These are phyloP conservation scores for Aspergillus calidoustus DNA, from an alignment of 2,329 filamentous ascomycete genomes.

Conservation along the genomic window DNA sequence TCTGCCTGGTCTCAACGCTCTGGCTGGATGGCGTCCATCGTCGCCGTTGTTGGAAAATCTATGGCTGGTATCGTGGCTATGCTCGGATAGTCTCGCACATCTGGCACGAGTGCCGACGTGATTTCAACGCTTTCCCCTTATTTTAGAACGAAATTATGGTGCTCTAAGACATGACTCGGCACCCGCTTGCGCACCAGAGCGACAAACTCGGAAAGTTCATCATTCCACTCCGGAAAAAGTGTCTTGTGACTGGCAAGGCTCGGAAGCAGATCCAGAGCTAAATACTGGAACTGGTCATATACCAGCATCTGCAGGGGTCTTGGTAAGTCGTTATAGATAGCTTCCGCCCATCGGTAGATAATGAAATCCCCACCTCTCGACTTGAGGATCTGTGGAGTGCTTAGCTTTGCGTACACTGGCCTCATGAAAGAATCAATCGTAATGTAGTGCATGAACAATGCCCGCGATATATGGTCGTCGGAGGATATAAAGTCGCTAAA, in stretches of 20 bases:
- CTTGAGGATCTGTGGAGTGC: background rate
- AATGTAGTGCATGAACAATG: constrained; percentile 54
- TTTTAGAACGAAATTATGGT: background rate
- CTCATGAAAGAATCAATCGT: constrained; percentile 50
- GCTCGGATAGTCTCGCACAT: background rate
- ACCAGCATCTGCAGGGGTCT: constrained; percentile 38
- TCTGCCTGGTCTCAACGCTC: too few relatives aligned
- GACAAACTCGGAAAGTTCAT: background rate
- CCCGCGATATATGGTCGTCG: constrained; percentile 46
- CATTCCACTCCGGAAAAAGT: background rate
- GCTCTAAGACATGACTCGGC: background rate
- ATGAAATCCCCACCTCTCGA: constrained; percentile 6
- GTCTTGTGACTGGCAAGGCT: background rate
- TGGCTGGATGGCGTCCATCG: background rate
- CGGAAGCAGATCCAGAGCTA: constrained; percentile 9
- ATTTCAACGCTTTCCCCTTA: too few relatives aligned
- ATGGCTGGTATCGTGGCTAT: background rate
- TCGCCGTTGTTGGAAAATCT: background rate
- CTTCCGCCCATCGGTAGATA: constrained; percentile 46
- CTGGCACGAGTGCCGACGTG: too few relatives aligned
- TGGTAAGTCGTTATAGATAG: constrained; percentile 40
- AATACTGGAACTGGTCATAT: constrained; percentile 31
- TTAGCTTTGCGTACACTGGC: constrained; percentile 22
- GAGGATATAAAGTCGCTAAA: constrained; percentile 52
- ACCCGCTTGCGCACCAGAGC: background rate